Evolutionary conservation across 257 asterid species (phyloP).

Genomic region (Nicotiana tomentosiformis): DNA sequence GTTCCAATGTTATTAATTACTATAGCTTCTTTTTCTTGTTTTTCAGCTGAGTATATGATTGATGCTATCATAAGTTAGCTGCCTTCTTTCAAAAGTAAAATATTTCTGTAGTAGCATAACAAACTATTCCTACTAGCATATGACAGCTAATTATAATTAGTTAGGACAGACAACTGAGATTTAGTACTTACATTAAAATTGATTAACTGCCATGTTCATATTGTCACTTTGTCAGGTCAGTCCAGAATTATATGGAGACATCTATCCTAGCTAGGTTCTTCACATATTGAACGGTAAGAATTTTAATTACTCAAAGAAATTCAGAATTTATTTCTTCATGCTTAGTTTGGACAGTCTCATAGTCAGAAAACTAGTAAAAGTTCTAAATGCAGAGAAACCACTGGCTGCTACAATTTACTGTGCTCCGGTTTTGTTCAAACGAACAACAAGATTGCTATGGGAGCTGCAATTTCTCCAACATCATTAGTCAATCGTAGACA

Average conservation of each 20-base stretch:
- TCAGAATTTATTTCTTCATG: background rate
- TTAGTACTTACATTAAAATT: background rate
- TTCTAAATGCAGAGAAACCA: background rate
- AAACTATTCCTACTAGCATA: background rate
- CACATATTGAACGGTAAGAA: slow-evolving; percentile 11
- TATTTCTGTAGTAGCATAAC: too few relatives aligned
- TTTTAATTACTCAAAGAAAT: background rate
- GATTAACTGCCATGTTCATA: slow-evolving; percentile 3
- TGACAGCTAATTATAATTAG: background rate
- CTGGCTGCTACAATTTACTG: slow-evolving; percentile 14
- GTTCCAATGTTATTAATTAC: too few relatives aligned
- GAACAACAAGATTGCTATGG: slow-evolving; percentile 6
- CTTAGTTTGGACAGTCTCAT: background rate
- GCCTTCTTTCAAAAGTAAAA: too few relatives aligned
- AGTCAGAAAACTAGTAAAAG: background rate
- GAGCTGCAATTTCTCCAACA: slow-evolving; percentile 13
- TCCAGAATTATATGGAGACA: slow-evolving; percentile 10
- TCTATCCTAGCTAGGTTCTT: slow-evolving; percentile 9
- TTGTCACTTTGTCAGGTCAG: slow-evolving; percentile 2
- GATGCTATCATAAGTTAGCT: too few relatives aligned
- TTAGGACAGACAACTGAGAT: background rate
- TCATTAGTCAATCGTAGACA: background rate
- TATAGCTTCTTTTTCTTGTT: too few relatives aligned
- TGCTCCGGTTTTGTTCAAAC: slow-evolving; percentile 13
- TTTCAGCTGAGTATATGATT: too few relatives aligned